Base-by-base conservation (phyloP, 208 protist species). In the Kentomonas sorsogonicus region DNA sequence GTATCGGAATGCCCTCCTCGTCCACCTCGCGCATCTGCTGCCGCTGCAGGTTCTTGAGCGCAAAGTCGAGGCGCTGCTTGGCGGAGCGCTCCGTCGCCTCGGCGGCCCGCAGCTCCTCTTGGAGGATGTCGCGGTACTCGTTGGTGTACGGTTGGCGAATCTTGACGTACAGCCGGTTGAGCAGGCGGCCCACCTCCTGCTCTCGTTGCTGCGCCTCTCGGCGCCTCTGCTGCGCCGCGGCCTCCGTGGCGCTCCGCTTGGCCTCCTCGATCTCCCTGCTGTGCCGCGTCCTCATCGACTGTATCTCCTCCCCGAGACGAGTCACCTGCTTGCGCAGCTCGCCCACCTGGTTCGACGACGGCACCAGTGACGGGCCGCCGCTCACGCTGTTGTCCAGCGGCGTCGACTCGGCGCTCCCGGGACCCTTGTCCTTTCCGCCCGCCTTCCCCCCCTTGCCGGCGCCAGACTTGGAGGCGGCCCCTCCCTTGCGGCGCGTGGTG, bases 111-210 rank as follows among this genome's bases (percentile, higher is more conserved):
- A 57, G 62, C 56, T 85, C 58, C 57, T 71, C 57, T 33, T 69
- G 44, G 18, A 85, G 58, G 38, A 79, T 33, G n/a, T 56, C 27
- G n/a, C 36, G 27, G 41, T 85, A 80, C 13, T 45, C 59, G 23
- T 15, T 22, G 11, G 77, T 85, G 60, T 58, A 57, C 23, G 77
- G 77, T 43, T 63, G 60, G 31, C 74, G 72, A 6, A 69, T 63
- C 44, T 80, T 76, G 25, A 78, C 54, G 33, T 69, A 66, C 5
- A 85, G 39, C 15, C 63, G 50, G 5, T 60, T 18, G 15, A 85
- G 70, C n/a, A 22, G 20, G 22, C 34, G 25, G 11, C 40, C 33
- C 23, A 74, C 30, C 26, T 50, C 66, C 0, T 3, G 6, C 27
- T 60, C 60, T 22, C 53, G 57, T 23, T 30, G 16, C 16, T 46